Evolutionary conservation across 495 filamentous ascomycete genomes (phyloP), one percentile per base, ranked within the genome.

Genomic region (Penicillium arizonense): DNA sequence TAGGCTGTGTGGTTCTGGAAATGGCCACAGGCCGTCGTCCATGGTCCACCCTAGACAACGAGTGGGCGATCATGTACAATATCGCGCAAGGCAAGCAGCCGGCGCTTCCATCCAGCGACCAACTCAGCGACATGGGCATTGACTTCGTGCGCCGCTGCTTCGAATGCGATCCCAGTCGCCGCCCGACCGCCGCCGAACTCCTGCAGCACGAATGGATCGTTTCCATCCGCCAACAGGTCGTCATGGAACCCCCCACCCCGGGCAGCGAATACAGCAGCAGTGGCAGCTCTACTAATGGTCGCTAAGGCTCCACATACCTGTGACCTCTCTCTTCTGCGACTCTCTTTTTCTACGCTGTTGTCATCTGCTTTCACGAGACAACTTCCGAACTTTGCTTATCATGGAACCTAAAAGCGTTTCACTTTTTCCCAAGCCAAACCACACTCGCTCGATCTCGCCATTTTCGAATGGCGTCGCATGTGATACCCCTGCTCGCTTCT

Each of bases 21-120:
- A 97, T 97, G 95, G 90, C 91, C 14, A 97, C 92, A 2, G 94
- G 94, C 28, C 83, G 91, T 45, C 86, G 95, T 24, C 94, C 94
- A 16, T 98, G 94, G 94, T 92, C 92, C n/a, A 87, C 85, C 55
- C 81, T 97, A 6, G 94, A 98, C 73, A 98, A 98, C 67, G 94
- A 98, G 68, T 98, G 94, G 93, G 94, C 94, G 32, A 97, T 98
- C 73, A 98, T 98, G 94, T 98, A 96, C 82, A 97, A 97, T 70
- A 98, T 98, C 56, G 94, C 94, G 3, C 91, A 96, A 61, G 94
- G 94, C 47, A 96, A 97, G 57, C 86, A 89, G 48, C 94, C 94
- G 3, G 85, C 88, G 55, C 76, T 97, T 28, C 94, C 94, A 12
- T 73, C 78, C 2, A 69, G 77, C 3, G 94, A 97, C 44, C 93